Conservation (phyloP, 83 land plant species). For the Larix sibirica region DNA sequence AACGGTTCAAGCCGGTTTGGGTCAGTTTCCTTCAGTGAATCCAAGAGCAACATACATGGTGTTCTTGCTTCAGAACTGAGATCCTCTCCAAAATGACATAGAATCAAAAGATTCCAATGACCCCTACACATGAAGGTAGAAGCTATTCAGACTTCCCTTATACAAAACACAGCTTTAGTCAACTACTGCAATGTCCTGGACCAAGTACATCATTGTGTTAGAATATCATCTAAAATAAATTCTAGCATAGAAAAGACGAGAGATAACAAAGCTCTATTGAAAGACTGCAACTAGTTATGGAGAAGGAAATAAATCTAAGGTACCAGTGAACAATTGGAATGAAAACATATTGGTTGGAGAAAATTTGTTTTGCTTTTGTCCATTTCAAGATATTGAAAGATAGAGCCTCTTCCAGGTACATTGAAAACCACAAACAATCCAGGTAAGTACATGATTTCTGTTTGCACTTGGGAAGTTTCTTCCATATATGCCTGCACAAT, state of each 20-base stretch:
- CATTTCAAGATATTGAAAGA: conserved; percentile 43
- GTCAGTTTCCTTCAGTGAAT: conserved; percentile 39
- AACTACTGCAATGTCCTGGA: not conserved
- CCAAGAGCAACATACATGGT: conserved; percentile 66
- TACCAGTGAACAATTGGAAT: conserved; percentile 68
- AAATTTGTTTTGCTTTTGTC: conserved; percentile 50
- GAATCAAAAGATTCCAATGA: conserved; percentile 65
- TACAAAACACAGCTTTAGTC: not conserved
- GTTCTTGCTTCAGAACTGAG: conserved; percentile 20
- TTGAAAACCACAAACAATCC: conserved; percentile 51
- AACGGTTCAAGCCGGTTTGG: conserved; percentile 47
- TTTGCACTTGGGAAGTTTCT: conserved; percentile 34
- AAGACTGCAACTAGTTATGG: not conserved
- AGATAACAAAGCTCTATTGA: not conserved
- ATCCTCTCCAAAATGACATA: conserved; percentile 56
- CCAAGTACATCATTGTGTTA: not conserved
- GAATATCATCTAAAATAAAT: not conserved
- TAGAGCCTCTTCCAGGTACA: conserved; percentile 29
- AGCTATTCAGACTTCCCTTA: not conserved
- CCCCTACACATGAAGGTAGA: conserved; percentile 25
- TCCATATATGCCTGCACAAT: conserved; percentile 47
- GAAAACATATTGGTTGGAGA: conserved; percentile 50
- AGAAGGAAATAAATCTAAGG: conserved; percentile 2
- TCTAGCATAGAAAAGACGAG: not conserved
- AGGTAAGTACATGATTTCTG: conserved; percentile 31